Evolutionary conservation across 306 rosid genomes (phyloP).

Genomic region (Prosopis cineraria): DNA sequence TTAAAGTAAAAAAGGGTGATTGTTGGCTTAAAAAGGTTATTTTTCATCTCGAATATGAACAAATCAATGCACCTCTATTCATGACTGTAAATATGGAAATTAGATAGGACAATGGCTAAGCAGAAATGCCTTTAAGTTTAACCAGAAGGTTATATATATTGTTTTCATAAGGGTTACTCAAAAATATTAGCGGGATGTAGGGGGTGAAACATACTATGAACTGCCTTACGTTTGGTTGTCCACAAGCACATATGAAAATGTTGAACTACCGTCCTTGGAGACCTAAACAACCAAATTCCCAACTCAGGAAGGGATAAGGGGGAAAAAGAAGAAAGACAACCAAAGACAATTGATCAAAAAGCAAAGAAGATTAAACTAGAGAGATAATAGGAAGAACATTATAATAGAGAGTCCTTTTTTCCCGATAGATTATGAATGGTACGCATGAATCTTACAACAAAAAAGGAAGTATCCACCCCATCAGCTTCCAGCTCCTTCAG

Average conservation of each 20-base stretch:
- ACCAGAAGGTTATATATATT: conserved; percentile 1
- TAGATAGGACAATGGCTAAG: not conserved
- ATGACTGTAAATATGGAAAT: not conserved
- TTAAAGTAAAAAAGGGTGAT: not conserved
- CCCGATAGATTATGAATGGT: not conserved
- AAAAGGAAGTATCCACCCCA: conserved; percentile 70
- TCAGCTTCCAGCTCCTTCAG: conserved; percentile 78
- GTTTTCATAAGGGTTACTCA: not conserved
- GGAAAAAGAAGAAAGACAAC: not conserved
- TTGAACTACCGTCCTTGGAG: conserved; percentile 76
- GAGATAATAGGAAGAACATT: not conserved
- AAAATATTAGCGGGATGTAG: conserved; percentile 2
- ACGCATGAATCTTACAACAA: conserved; percentile 50
- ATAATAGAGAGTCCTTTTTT: not conserved
- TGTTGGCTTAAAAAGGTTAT: not conserved
- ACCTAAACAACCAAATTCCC: conserved; percentile 53
- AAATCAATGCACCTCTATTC: conserved; percentile 22
- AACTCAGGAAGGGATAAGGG: not conserved
- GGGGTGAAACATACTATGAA: conserved; percentile 24
- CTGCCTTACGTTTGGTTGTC: conserved; percentile 79
- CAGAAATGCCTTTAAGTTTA: conserved; percentile 7
- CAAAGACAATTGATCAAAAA: not conserved
- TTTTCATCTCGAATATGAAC: conserved; percentile 11
- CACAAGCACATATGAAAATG: conserved; percentile 74
- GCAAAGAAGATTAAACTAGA: not conserved